phyloP scores from a whole-genome alignment of 2,329 filamentous ascomycete species.

The Rutstroemia sp. region DNA sequence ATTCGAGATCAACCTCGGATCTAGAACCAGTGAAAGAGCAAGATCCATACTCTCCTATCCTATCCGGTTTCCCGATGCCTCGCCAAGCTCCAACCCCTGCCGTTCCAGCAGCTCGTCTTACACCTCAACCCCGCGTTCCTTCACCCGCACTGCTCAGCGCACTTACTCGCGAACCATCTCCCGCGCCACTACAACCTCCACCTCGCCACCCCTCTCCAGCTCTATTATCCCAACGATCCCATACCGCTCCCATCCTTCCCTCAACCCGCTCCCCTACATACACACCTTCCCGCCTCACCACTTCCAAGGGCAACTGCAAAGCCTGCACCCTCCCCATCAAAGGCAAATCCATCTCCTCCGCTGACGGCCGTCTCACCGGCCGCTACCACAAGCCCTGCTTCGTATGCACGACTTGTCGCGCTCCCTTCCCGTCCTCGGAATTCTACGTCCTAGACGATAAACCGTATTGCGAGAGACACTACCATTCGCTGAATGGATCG shows the following conservation, averaged over 20 bases:
- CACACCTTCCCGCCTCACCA: constrained; percentile 15
- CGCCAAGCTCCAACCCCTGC: constrained; percentile 39
- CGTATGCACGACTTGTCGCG: constrained; percentile 75
- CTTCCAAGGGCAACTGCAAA: constrained; percentile 61
- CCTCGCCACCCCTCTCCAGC: background rate
- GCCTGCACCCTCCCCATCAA: constrained; percentile 72
- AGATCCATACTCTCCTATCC: constrained; percentile 7
- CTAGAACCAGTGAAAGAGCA: constrained; percentile 3
- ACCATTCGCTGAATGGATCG: constrained; percentile 84
- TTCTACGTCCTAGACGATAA: constrained; percentile 87
- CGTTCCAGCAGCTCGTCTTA: constrained; percentile 34
- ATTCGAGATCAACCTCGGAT: background rate
- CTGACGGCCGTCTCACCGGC: constrained; percentile 84
- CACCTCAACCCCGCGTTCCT: constrained; percentile 19
- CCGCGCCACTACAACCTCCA: background rate
- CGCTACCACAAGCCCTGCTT: constrained; percentile 96
- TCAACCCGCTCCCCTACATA: background rate
- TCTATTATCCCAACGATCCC: constrained; percentile 7
- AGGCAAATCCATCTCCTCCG: constrained; percentile 89
- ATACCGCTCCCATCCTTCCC: constrained; percentile 8
- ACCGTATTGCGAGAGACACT: constrained; percentile 88
- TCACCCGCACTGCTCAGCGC: constrained; percentile 3
- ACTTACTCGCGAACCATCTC: background rate
- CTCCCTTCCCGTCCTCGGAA: constrained; percentile 76
- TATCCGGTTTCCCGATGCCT: constrained; percentile 10